phyloP scores from a whole-genome alignment of 179 eudicot species.

The Patellifolia procumbens region DNA sequence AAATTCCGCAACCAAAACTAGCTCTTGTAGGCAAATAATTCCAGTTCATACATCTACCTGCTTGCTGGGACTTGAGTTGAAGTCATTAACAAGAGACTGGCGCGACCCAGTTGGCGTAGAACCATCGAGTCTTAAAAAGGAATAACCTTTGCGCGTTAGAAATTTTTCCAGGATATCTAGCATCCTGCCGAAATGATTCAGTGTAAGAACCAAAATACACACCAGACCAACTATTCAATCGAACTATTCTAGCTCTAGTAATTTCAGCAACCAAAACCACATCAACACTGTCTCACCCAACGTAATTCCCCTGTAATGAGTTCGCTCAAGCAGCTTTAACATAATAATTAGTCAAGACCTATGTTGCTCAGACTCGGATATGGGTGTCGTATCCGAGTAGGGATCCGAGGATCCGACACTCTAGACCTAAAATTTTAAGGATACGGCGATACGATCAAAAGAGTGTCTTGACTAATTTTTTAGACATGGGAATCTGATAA shows the following conservation, averaged over 20 bases:
- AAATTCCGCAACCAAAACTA: neutral
- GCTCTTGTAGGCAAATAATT: neutral
- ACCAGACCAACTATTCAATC: neutral
- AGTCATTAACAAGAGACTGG: conserved; percentile 89
- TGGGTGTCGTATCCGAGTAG: too few species aligned
- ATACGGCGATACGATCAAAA: too few species aligned
- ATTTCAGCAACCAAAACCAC: neutral
- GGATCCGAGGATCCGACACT: too few species aligned
- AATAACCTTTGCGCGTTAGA: conserved; percentile 86
- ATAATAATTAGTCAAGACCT: too few species aligned
- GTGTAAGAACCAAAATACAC: conserved; percentile 11
- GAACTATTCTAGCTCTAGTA: neutral
- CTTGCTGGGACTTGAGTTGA: conserved; percentile 98
- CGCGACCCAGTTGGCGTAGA: conserved; percentile 85
- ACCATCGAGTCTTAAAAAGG: conserved; percentile 93
- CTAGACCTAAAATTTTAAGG: too few species aligned
- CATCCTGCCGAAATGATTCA: conserved; percentile 57
- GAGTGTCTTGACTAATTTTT: too few species aligned
- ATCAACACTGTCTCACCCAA: neutral
- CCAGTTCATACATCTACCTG: conserved; percentile 48
- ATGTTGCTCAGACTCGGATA: too few species aligned
- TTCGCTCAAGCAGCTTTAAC: neutral
- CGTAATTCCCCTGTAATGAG: neutral
- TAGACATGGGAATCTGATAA: too few species aligned
- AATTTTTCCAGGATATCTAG: conserved; percentile 88